Conservation (phyloP, 2,329 filamentous ascomycete species). For the Arthroderma sp. region DNA sequence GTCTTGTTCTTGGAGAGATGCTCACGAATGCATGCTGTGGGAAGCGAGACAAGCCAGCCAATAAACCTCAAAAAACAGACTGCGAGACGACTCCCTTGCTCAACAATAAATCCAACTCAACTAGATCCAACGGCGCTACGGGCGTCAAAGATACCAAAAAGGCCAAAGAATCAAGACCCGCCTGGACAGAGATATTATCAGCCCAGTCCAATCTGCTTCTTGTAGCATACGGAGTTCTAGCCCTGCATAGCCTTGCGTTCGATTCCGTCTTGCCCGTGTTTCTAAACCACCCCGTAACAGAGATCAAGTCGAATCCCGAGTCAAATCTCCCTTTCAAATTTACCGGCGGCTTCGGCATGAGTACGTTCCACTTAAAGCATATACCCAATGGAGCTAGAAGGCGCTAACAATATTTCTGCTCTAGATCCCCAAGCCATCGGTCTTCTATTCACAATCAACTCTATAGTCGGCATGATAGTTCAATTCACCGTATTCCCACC, state of each 20-base stretch:
- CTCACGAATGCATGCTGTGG: constrained; percentile 36
- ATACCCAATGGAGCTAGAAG: neutral
- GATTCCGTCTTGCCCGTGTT: constrained; percentile 85
- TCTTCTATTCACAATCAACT: constrained; percentile 71
- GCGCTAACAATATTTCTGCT: neutral
- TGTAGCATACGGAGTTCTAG: constrained; percentile 63
- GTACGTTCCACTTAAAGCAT: constrained; percentile 15
- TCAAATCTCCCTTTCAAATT: constrained; percentile 66
- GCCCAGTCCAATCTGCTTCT: constrained; percentile 63
- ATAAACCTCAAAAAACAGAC: constrained; percentile 9
- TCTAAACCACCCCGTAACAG: constrained; percentile 57
- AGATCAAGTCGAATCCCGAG: constrained; percentile 41
- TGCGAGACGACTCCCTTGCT: constrained; percentile 24
- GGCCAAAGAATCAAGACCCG: constrained; percentile 19
- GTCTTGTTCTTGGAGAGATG: constrained; percentile 56
- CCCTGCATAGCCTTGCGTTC: constrained; percentile 69
- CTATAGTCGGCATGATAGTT: constrained; percentile 61
- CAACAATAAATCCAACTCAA: constrained; percentile 8
- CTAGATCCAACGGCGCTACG: neutral
- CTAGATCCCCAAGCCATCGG: constrained; percentile 62
- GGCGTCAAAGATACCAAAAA: constrained; percentile 11
- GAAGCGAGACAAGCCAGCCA: constrained; percentile 12
- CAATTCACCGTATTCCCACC: constrained; percentile 80
- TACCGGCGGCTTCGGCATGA: constrained; percentile 61
- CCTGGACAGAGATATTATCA: constrained; percentile 54